A percentile compares a stretch with the other conserved stretches of the same genome.
These are phyloP conservation scores for Cercophora scortea DNA, from an alignment of 495 filamentous ascomycete species.

Conservation along the genomic window DNA sequence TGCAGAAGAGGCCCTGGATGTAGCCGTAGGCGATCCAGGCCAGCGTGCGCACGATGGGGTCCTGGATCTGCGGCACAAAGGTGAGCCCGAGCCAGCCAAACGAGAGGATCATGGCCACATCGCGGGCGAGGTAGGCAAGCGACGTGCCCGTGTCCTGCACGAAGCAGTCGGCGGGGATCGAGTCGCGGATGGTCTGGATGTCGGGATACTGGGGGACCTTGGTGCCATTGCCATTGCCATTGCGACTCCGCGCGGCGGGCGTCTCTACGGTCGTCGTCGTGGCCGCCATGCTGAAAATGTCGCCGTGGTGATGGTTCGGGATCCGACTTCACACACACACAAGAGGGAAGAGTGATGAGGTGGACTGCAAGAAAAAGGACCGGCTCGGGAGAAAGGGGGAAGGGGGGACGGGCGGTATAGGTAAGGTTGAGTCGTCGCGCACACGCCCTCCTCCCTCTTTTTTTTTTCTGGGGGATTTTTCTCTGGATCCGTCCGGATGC, in stretches of 20 bases:
- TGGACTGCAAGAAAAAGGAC: neutral
- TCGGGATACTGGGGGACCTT: slow-evolving; percentile 61
- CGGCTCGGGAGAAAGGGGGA: neutral
- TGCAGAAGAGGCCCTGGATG: slow-evolving; percentile 67
- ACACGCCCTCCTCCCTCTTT: neutral
- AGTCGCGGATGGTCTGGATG: slow-evolving; percentile 71
- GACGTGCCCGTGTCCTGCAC: slow-evolving; percentile 56
- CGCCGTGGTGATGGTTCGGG: neutral
- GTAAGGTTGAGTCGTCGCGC: neutral
- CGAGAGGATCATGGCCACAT: slow-evolving; percentile 50
- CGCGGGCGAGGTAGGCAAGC: slow-evolving; percentile 61
- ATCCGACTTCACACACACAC: neutral
- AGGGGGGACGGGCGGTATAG: neutral
- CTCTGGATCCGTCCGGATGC: no score
- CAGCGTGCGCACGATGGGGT: slow-evolving; percentile 40
- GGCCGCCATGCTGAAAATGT: neutral
- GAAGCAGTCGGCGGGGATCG: slow-evolving; percentile 77
- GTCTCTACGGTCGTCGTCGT: slow-evolving; percentile 6
- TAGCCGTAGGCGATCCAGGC: slow-evolving; percentile 65
- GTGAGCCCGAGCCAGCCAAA: slow-evolving; percentile 60
- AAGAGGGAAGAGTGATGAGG: neutral
- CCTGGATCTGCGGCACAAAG: slow-evolving; percentile 52
- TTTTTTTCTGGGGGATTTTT: no score
- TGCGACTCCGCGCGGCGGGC: slow-evolving; percentile 11
- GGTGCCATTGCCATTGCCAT: slow-evolving; percentile 15